Conservation (phyloP, 176 grass and related monocot species). For the Oropetium thomaeum region DNA sequence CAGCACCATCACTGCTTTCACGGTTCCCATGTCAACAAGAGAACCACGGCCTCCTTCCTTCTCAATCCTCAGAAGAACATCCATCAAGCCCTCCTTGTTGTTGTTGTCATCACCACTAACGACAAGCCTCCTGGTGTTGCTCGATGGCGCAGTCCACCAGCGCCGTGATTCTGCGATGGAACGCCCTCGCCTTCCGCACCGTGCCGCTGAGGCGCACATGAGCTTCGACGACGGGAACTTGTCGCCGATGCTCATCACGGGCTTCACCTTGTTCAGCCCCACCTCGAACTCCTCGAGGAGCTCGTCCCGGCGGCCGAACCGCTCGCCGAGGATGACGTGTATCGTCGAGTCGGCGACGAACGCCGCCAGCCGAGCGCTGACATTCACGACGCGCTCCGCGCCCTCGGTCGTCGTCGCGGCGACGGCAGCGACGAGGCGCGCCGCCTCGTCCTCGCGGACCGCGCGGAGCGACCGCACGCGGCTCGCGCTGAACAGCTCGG, state of each 20-base stretch:
- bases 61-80: constrained; percentile 23
- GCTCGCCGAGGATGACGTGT: constrained; percentile 34
- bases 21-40: constrained; percentile 27
- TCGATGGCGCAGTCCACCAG: constrained; percentile 35
- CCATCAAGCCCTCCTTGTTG: constrained; percentile 14
- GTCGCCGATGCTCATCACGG: constrained; percentile 31
- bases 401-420: background rate
- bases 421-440: background rate
- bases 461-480: constrained; percentile 37
- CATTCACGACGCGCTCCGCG: constrained; percentile 26
- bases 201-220: background rate
- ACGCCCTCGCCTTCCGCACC: background rate
- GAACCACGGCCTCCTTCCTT: constrained; percentile 29
- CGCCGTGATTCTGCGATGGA: constrained; percentile 24
- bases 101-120: background rate
- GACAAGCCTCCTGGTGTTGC: constrained; percentile 30
- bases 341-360: constrained; percentile 21
- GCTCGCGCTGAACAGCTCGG: constrained; percentile 21
- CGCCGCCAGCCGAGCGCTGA: constrained; percentile 16
- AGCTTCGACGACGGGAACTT: constrained; percentile 37
- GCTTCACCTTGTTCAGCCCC: background rate
- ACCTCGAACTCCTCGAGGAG: constrained; percentile 2
- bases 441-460: constrained; percentile 31
- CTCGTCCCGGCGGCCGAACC: constrained; percentile 32
- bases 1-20: constrained; percentile 28